Evolutionary conservation across 306 rosid species (phyloP).

Genomic region (Acmispon strigosus): DNA sequence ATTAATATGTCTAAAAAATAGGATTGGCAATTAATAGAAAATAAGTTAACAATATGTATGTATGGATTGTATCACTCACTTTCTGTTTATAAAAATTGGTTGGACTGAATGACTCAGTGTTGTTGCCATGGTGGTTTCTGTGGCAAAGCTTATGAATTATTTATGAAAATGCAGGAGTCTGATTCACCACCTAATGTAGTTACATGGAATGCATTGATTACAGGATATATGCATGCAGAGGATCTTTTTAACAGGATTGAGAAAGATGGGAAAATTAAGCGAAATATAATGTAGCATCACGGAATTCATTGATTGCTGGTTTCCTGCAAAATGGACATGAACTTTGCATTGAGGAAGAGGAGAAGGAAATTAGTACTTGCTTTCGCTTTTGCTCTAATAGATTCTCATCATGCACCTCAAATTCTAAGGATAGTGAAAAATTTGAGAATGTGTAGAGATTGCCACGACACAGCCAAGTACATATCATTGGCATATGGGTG

Average conservation of each 20-base stretch:
- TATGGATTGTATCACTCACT: too few relatives aligned
- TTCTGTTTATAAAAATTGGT: too few relatives aligned
- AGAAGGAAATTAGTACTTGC: slow-evolving; percentile 54
- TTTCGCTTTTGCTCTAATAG: slow-evolving; percentile 63
- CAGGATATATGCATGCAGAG: slow-evolving; percentile 74
- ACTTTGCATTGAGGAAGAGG: slow-evolving; percentile 72
- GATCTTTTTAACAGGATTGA: slow-evolving; percentile 81
- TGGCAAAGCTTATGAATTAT: slow-evolving; percentile 81
- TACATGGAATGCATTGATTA: slow-evolving; percentile 86
- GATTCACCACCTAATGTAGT: slow-evolving; percentile 62
- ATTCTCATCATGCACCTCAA: slow-evolving; percentile 35
- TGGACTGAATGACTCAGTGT: too few relatives aligned
- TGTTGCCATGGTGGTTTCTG: slow-evolving; percentile 76
- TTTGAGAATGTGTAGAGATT: slow-evolving; percentile 70
- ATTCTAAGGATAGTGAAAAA: slow-evolving; percentile 62
- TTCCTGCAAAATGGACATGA: slow-evolving; percentile 58
- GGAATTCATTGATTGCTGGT: slow-evolving; percentile 88
- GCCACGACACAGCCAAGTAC: slow-evolving; percentile 77
- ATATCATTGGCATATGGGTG: slow-evolving; percentile 60
- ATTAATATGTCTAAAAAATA: too few relatives aligned
- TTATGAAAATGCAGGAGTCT: slow-evolving; percentile 76
- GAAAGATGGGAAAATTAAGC: slow-evolving; percentile 65
- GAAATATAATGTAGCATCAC: slow-evolving; percentile 65
- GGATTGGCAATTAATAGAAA: too few relatives aligned
- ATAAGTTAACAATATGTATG: too few relatives aligned